Conservation (phyloP, 2,329 filamentous ascomycete species). For the Clonostachys byssicola region DNA sequence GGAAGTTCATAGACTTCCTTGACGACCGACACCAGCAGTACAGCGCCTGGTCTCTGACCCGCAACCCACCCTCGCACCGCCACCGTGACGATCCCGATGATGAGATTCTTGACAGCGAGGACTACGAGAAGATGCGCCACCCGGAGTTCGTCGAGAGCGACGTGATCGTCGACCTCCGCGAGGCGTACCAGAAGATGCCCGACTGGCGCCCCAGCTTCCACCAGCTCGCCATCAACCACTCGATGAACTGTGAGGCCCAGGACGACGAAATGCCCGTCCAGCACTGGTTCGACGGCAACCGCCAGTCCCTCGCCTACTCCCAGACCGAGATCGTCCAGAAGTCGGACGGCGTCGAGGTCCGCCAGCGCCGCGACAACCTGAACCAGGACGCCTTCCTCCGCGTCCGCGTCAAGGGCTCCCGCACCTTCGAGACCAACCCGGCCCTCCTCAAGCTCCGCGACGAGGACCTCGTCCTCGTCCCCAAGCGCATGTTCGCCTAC, state of each 20-base stretch:
- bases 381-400: slow-evolving; percentile 24
- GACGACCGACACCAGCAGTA: slow-evolving; percentile 31
- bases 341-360: slow-evolving; percentile 24
- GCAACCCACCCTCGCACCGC: slow-evolving; percentile 20
- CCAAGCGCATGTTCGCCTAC: slow-evolving; percentile 35
- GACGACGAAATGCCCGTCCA: slow-evolving; percentile 29
- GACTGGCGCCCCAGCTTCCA: slow-evolving; percentile 27
- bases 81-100: slow-evolving; percentile 12
- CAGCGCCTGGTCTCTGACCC: slow-evolving; percentile 33
- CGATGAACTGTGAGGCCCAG: slow-evolving; percentile 17
- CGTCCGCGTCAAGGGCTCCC: slow-evolving; percentile 24
- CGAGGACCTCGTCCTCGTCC: slow-evolving; percentile 25
- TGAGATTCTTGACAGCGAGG: slow-evolving; percentile 21
- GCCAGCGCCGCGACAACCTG: slow-evolving; percentile 30
- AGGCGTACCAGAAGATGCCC: slow-evolving; percentile 30
- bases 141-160: slow-evolving; percentile 34
- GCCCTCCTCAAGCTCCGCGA: slow-evolving; percentile 16
- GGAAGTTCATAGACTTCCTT: slow-evolving; percentile 22
- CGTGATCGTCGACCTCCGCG: slow-evolving; percentile 34
- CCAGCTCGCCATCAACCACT: slow-evolving; percentile 20
- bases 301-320: slow-evolving; percentile 20
- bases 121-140: slow-evolving; percentile 26
- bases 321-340: slow-evolving; percentile 29
- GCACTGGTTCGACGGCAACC: slow-evolving; percentile 25
- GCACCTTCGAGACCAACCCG: slow-evolving; percentile 24